A percentile compares a stretch with the other conserved stretches of the same genome.
phyloP scores from a whole-genome alignment of 2,329 filamentous ascomycete genomes.

The Aspergillus spinulosporus region DNA sequence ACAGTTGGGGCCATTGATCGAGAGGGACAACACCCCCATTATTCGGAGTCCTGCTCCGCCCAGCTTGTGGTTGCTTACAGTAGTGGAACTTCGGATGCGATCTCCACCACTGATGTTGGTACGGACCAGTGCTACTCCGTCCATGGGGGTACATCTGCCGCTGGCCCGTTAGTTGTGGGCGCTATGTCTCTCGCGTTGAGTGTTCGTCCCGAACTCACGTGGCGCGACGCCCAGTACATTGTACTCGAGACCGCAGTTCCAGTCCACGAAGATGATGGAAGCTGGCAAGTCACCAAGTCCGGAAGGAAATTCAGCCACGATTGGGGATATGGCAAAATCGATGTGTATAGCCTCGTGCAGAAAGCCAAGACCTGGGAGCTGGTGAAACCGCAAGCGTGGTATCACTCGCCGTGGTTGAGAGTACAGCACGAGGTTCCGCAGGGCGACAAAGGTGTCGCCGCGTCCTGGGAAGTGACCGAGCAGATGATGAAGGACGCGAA shows the following conservation, averaged over 20 bases:
- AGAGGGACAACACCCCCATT: constrained; percentile 85
- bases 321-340: constrained; percentile 93
- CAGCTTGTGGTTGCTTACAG: constrained; percentile 96
- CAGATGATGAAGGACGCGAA: constrained; percentile 82
- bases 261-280: constrained; percentile 69
- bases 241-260: constrained; percentile 81
- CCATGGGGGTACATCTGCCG: constrained; percentile 96
- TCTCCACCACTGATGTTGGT: constrained; percentile 96
- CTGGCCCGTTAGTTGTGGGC: constrained; percentile 87
- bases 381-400: constrained; percentile 96
- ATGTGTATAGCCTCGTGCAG: constrained; percentile 81
- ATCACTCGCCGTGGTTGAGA: constrained; percentile 88
- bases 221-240: constrained; percentile 94
- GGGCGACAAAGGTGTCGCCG: constrained; percentile 74
- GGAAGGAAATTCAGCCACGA: constrained; percentile 91
- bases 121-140: constrained; percentile 71
- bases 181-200: constrained; percentile 87
- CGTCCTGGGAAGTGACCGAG: constrained; percentile 76
- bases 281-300: constrained; percentile 79
- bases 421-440: constrained; percentile 84
- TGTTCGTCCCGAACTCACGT: constrained; percentile 80
- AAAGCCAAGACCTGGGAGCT: constrained; percentile 79
- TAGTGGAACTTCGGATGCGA: constrained; percentile 82
- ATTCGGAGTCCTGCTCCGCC: constrained; percentile 94
- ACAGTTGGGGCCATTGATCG: constrained; percentile 92